Evolutionary conservation across 202 grass and related monocot species (phyloP).

Genomic region (Brachypodium distachyon): DNA sequence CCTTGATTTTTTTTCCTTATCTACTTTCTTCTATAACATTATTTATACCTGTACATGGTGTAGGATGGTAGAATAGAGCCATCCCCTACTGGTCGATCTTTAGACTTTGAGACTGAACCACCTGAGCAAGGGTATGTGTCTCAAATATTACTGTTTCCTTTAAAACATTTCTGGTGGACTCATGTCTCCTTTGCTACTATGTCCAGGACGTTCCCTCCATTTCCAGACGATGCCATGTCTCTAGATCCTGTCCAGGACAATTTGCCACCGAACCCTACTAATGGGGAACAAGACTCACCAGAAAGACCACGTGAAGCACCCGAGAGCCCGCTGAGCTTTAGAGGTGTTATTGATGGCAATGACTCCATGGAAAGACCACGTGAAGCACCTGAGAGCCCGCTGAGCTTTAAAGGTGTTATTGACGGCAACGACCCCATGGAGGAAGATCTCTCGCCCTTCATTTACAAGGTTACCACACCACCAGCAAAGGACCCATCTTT

Average conservation of each 20-base stretch:
- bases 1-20: neutral
- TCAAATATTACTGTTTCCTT: conserved; percentile 4
- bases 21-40: neutral
- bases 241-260: conserved; percentile 7
- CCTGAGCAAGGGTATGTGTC: conserved; percentile 50
- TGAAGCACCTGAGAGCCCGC: conserved; percentile 1
- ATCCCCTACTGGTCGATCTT: conserved; percentile 22
- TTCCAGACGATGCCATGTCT: neutral
- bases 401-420: conserved; percentile 14
- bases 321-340: neutral
- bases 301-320: conserved; percentile 31
- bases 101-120: conserved; percentile 15
- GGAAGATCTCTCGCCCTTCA: conserved; percentile 23
- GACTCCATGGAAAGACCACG: conserved; percentile 36
- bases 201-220: conserved; percentile 49
- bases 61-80: conserved; percentile 39
- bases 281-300: conserved; percentile 20
- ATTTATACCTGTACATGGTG: neutral
- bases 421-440: conserved; percentile 1
- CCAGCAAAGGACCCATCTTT: neutral
- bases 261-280: neutral
- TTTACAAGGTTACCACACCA: conserved; percentile 27
- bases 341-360: conserved; percentile 5
- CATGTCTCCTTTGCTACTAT: conserved; percentile 16
- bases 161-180: neutral